A percentile compares a stretch with the other conserved stretches of the same genome.
These are phyloP conservation scores for Candida sojae DNA, from an alignment of 1,139 yeast genomes.

Conservation along the genomic window DNA sequence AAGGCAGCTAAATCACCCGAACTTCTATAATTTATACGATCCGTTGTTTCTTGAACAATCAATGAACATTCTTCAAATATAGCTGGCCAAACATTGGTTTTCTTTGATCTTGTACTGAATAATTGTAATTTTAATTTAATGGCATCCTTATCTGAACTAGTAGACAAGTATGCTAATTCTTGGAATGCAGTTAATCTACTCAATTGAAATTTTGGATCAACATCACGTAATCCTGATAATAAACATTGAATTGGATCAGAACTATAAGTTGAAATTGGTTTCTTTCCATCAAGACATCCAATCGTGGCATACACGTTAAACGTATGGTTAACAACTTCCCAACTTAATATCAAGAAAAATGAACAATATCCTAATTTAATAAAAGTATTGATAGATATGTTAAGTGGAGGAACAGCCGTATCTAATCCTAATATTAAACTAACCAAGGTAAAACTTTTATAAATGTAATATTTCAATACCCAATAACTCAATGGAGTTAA, in stretches of 20 bases:
- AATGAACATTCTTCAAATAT: constrained; percentile 61
- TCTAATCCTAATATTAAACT: constrained; percentile 37
- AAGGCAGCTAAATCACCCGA: constrained; percentile 33
- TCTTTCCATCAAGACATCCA: constrained; percentile 80
- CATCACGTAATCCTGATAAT: constrained; percentile 65
- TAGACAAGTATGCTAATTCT: constrained; percentile 65
- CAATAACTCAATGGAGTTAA: constrained; percentile 51
- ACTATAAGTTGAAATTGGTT: constrained; percentile 66
- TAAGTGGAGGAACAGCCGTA: constrained; percentile 29
- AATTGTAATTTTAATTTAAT: constrained; percentile 51
- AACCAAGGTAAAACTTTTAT: constrained; percentile 33
- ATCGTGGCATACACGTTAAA: constrained; percentile 75
- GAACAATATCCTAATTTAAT: constrained; percentile 38
- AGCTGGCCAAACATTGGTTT: constrained; percentile 55
- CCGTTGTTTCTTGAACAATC: constrained; percentile 49
- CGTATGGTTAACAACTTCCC: constrained; percentile 66
- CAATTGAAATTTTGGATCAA: constrained; percentile 49
- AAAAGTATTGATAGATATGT: constrained; percentile 38
- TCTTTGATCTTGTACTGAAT: constrained; percentile 51
- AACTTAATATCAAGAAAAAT: constrained; percentile 42
- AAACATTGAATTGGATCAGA: constrained; percentile 75
- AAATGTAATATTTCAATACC: constrained; percentile 43
- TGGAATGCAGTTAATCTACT: constrained; percentile 72
- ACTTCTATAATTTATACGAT: constrained; percentile 40
- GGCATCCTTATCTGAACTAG: constrained; percentile 45